Percentiles rank a stretch among this genome's conserved stretches.
Conservation (phyloP, 257 asterid species). For the Nicotiana attenuata region DNA sequence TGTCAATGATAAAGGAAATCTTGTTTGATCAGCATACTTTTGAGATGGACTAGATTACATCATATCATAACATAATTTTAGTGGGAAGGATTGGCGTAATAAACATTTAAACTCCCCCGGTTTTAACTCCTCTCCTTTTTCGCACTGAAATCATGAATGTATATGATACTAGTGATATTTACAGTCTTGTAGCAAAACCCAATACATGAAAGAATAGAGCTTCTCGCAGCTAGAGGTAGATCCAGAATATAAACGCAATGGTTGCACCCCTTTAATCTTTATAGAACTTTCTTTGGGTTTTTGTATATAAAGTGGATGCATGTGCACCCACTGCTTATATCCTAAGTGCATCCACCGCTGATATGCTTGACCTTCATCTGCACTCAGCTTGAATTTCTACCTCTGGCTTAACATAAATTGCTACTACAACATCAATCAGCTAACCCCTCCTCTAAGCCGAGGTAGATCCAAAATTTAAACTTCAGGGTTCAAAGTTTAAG, state of each 20-base stretch:
- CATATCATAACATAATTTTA: not conserved
- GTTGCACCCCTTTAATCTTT: not conserved
- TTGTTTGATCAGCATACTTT: not conserved
- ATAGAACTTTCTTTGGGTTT: not conserved
- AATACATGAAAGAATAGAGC: not conserved
- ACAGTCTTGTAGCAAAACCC: not conserved
- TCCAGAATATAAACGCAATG: not conserved
- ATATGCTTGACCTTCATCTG: not conserved
- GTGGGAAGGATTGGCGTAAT: not conserved
- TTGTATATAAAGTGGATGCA: not conserved
- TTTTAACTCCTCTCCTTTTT: not conserved
- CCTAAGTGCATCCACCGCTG: not conserved
- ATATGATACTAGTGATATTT: not conserved
- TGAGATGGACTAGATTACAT: not conserved
- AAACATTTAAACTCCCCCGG: not conserved
- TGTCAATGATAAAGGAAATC: not conserved
- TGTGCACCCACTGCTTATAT: not conserved
- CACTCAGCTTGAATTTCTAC: not conserved
- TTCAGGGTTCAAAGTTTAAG: too few species aligned
- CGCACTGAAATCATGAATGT: not conserved
- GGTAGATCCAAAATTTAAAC: too few species aligned
- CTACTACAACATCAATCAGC: not conserved
- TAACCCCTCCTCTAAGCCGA: not conserved
- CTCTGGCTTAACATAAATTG: not conserved
- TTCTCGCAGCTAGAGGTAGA: not conserved